These are phyloP conservation scores for Candida khao-thaluensis DNA, from an alignment of 805 yeast genomes.

Conservation along the genomic window DNA sequence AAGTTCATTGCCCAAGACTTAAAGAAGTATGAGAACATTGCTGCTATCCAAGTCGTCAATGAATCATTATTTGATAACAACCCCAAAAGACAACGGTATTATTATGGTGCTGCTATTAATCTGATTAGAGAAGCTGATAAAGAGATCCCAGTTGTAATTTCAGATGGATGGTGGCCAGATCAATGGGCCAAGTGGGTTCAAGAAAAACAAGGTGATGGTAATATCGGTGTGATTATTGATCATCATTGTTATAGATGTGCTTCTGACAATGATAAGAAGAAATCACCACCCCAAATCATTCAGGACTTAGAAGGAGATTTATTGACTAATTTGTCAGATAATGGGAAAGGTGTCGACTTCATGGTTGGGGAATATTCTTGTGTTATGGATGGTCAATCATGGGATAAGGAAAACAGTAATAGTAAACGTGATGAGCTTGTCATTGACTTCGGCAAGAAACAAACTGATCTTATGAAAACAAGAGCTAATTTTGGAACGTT, in stretches of 20 bases:
- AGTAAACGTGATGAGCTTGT: constrained; percentile 54
- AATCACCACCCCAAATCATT: constrained; percentile 63
- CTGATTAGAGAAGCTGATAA: constrained; percentile 56
- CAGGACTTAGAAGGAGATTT: constrained; percentile 51
- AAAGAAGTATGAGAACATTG: constrained; percentile 58
- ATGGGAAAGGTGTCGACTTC: constrained; percentile 56
- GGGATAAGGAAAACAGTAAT: constrained; percentile 54
- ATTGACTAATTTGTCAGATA: constrained; percentile 47
- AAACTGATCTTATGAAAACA: constrained; percentile 45
- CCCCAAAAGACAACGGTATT: constrained; percentile 50
- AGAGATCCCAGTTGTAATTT: constrained; percentile 68
- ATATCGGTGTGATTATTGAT: constrained; percentile 72
- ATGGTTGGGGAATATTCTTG: constrained; percentile 90
- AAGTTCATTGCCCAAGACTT: constrained; percentile 65
- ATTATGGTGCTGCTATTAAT: constrained; percentile 63
- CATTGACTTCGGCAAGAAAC: constrained; percentile 57
- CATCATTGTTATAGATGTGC: constrained; percentile 86
- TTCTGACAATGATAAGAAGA: constrained; percentile 66
- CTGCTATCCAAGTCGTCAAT: constrained; percentile 83
- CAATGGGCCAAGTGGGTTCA: constrained; percentile 73
- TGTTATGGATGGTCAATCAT: constrained; percentile 73
- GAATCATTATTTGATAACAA: constrained; percentile 67
- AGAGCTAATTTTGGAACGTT: constrained; percentile 69
- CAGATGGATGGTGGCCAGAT: constrained; percentile 93
- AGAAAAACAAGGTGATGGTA: constrained; percentile 34